phyloP scores from a whole-genome alignment of 257 asterid genomes.

The Eucommia ulmoides region DNA sequence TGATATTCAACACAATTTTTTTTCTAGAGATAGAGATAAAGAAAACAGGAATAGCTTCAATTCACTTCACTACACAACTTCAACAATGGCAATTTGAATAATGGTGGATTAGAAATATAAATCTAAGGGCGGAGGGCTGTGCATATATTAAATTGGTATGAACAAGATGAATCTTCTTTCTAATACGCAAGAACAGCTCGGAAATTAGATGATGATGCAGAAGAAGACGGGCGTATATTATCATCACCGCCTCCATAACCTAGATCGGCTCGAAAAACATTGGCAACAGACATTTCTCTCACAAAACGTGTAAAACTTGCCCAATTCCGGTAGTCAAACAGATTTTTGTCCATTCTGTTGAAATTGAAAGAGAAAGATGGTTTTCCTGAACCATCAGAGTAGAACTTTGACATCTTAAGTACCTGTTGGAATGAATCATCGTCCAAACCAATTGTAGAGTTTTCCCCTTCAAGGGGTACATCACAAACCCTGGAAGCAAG shows the following conservation, averaged over 20 bases:
- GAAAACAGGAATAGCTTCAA: no score
- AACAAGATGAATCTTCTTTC: constrained; percentile 15
- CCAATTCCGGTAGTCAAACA: constrained; percentile 46
- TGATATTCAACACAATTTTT: no score
- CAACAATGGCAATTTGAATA: constrained; percentile 12
- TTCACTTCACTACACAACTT: constrained; percentile 12
- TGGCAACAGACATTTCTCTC: constrained; percentile 41
- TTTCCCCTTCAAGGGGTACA: constrained; percentile 53
- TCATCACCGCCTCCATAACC: constrained; percentile 41
- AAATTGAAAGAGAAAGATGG: constrained; percentile 65
- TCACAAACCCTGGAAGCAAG: constrained; percentile 37
- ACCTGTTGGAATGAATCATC: constrained; percentile 49
- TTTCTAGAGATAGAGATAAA: no score
- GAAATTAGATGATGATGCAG: constrained; percentile 28
- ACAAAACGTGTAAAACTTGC: constrained; percentile 52
- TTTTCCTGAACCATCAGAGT: constrained; percentile 31
- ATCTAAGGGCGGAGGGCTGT: constrained; percentile 3
- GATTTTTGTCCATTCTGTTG: constrained; percentile 50
- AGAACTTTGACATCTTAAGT: constrained; percentile 42
- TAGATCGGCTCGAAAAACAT: constrained; percentile 27
- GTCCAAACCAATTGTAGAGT: constrained; percentile 35
- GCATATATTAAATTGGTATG: not conserved
- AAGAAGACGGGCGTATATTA: constrained; percentile 18
- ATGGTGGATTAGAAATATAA: constrained; percentile 8
- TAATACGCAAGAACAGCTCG: constrained; percentile 38